phyloP scores from a whole-genome alignment of 1,284 basidiomycete genomes.

The Puccinia coronata region DNA sequence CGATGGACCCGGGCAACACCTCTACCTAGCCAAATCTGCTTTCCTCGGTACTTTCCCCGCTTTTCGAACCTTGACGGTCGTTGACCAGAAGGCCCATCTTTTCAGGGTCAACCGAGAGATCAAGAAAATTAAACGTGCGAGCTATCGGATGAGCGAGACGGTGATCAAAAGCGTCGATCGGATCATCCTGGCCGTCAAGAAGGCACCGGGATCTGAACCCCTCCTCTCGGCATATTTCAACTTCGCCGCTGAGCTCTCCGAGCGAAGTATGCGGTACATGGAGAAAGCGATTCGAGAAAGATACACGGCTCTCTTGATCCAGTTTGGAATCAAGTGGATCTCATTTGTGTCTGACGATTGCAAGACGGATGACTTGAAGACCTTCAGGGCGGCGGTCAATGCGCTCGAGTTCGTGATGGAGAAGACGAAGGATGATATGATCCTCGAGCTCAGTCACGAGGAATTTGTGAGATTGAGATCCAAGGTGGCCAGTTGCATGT shows the following conservation, averaged over 20 bases:
- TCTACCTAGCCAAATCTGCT: slow-evolving; percentile 49
- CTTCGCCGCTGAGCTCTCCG: slow-evolving; percentile 93
- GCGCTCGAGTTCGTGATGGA: slow-evolving; percentile 91
- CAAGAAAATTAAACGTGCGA: slow-evolving; percentile 83
- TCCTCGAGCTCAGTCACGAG: slow-evolving; percentile 80
- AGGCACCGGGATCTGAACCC: slow-evolving; percentile 72
- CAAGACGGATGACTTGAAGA: slow-evolving; percentile 90
- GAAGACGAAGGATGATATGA: slow-evolving; percentile 84
- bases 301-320: slow-evolving; percentile 80
- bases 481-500: slow-evolving; percentile 95
- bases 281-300: slow-evolving; percentile 71
- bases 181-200: slow-evolving; percentile 66
- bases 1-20: slow-evolving; percentile 59
- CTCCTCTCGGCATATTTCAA: slow-evolving; percentile 92
- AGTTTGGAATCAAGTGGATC: slow-evolving; percentile 92
- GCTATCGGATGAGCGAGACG: slow-evolving; percentile 84
- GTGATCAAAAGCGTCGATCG: slow-evolving; percentile 83
- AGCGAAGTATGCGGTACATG: slow-evolving; percentile 83
- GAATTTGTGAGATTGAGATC: slow-evolving; percentile 86
- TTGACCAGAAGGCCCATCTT: slow-evolving; percentile 87
- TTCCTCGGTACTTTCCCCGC: slow-evolving; percentile 51
- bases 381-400: slow-evolving; percentile 97
- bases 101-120: slow-evolving; percentile 85
- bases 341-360: slow-evolving; percentile 98
- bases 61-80: slow-evolving; percentile 59